Percentiles rank a stretch among this genome's conserved stretches.
Conservation (phyloP, 2,329 filamentous ascomycete genomes). For the Drechslerella coelobrocha region DNA sequence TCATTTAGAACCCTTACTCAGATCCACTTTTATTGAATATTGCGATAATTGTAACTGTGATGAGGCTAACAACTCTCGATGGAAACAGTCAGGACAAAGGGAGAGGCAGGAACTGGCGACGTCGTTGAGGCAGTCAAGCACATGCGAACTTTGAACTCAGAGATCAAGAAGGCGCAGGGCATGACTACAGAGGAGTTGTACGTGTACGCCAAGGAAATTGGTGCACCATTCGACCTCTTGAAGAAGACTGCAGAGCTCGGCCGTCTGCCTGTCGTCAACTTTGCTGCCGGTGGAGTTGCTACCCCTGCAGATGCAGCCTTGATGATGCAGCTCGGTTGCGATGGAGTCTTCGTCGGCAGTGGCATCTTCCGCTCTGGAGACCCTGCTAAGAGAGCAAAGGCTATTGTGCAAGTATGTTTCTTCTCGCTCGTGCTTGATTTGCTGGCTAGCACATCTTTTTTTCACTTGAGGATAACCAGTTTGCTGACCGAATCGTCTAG, state of each 20-base stretch:
- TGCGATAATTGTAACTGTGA: background rate
- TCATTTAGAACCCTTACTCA: background rate
- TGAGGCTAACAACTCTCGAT: background rate
- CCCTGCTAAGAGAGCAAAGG: slow-evolving; percentile 85
- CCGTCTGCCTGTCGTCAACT: slow-evolving; percentile 93
- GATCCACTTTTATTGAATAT: background rate
- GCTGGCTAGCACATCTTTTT: background rate
- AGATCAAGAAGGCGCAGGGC: slow-evolving; percentile 75
- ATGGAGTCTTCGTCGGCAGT: slow-evolving; percentile 94
- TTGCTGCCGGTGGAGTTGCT: slow-evolving; percentile 98
- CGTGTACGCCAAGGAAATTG: slow-evolving; percentile 80
- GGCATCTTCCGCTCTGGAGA: slow-evolving; percentile 98
- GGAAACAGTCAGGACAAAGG: slow-evolving; percentile 79
- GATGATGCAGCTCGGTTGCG: slow-evolving; percentile 99
- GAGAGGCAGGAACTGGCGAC: slow-evolving; percentile 95
- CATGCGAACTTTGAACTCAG: slow-evolving; percentile 85
- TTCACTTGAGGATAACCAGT: background rate
- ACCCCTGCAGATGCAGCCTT: slow-evolving; percentile 95
- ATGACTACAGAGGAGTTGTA: slow-evolving; percentile 76
- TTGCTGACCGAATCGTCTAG: slow-evolving; percentile 33
- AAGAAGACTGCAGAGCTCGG: slow-evolving; percentile 86
- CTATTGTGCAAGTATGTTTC: slow-evolving; percentile 73
- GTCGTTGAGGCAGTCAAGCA: slow-evolving; percentile 96
- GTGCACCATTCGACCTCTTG: slow-evolving; percentile 77
- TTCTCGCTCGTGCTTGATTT: background rate